phyloP scores from a whole-genome alignment of 192 early-diverging fungal species.

The Pilaira anomala region DNA sequence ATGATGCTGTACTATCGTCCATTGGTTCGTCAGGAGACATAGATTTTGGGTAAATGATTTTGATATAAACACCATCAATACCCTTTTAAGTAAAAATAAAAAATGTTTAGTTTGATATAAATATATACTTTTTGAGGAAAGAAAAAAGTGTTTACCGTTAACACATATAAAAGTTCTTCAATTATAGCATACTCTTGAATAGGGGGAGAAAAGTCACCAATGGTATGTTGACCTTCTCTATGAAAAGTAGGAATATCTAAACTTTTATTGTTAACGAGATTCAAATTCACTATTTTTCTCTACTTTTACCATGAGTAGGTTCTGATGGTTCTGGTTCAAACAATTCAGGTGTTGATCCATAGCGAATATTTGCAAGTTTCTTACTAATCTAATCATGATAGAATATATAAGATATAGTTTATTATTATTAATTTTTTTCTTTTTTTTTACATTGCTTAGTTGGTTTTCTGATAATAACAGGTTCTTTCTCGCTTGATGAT shows the following conservation, averaged over 20 bases:
- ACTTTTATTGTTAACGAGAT: not conserved
- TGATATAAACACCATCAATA: constrained; percentile 75
- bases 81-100: constrained; percentile 42
- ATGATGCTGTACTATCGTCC: constrained; percentile 19
- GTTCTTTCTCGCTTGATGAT: not conserved
- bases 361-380: constrained; percentile 18
- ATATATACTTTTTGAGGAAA: not conserved
- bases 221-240: not conserved
- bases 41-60: constrained; percentile 37
- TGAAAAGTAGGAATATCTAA: not conserved
- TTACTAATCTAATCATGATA: constrained; percentile 20
- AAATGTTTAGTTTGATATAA: not conserved
- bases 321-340: not conserved
- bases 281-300: not conserved
- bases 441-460: constrained; percentile 22
- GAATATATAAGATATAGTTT: not conserved
- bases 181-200: constrained; percentile 82
- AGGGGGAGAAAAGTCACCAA: constrained; percentile 43
- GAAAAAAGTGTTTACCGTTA: constrained; percentile 56
- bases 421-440: not conserved
- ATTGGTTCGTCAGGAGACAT: constrained; percentile 41
- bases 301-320: not conserved
- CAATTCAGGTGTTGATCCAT: constrained; percentile 14
- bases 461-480: constrained; percentile 24
- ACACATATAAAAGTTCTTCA: constrained; percentile 84